Base-by-base conservation (phyloP, 805 yeast genomes). In the Saccharomycopsis malanga region DNA sequence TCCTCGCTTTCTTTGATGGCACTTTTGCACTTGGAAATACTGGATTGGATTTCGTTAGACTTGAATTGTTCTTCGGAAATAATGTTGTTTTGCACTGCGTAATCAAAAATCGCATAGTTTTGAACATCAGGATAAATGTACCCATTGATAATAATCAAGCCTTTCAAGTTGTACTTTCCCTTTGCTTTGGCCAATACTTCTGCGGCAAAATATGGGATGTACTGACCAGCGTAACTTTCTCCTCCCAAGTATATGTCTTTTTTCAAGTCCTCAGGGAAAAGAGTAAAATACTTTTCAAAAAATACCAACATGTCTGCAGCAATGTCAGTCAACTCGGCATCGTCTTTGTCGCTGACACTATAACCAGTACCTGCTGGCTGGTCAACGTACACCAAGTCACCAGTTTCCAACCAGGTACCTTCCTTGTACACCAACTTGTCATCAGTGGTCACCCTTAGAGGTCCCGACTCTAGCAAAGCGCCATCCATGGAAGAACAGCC, bases 401-500 rank as follows among this genome's bases (percentile, higher is more conserved):
- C 86, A 34, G 74, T 69, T 48, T 82, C 76, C 61, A 81, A 79
- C 98, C 98, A 93, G 2, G 93, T 74, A 0, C 95, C 96, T 1
- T 69, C 58, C 62, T 87, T 87, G 45, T 69, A 63, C 12, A 60
- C 63, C 6, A 87, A 72, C 44, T 70, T 61, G 2, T 68, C 71
- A 6, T 73, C 58, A 0, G 60, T 55, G 54, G 68, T 65, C 17
- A 87, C 73, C 45, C 96, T 70, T 38, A 87, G 75, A 0, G 98
- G 98, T 0, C 98, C 98, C 2, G 81, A 67, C 62, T 93, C 98
- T 77, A 89, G 77, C 54, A 93, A 61, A 0, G 95, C 96, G 14
- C 98, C 98, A 64, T 93, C 98, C 93, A 91, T 79, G 0, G 97
- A 88, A 1, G 96, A 88, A 62, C 98, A 93, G 0, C 98, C 98